Percentiles rank a stretch among this genome's conserved stretches.
phyloP scores from a whole-genome alignment of 768 basidiomycete species.

The Kwoniella dendrophila region DNA sequence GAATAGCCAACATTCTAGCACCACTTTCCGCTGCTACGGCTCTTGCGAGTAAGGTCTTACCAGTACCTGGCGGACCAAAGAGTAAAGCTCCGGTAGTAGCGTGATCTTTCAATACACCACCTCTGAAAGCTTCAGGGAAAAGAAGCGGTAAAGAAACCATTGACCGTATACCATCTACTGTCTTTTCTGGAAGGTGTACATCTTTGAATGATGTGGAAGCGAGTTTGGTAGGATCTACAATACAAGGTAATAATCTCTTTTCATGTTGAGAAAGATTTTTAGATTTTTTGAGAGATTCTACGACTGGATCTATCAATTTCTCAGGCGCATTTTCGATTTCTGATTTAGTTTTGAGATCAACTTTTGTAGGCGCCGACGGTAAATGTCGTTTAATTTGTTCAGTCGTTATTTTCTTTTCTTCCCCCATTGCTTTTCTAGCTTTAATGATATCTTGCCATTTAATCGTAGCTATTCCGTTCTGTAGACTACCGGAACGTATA shows the following conservation, averaged over 20 bases:
- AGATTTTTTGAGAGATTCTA: slow-evolving; percentile 75
- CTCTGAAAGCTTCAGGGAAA: slow-evolving; percentile 81
- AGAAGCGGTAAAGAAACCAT: slow-evolving; percentile 86
- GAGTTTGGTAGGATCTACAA: slow-evolving; percentile 74
- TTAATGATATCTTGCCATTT: slow-evolving; percentile 31
- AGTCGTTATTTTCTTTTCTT: slow-evolving; percentile 24
- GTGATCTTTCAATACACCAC: slow-evolving; percentile 87
- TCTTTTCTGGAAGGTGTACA: slow-evolving; percentile 83
- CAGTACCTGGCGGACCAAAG: slow-evolving; percentile 88
- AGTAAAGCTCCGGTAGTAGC: slow-evolving; percentile 86
- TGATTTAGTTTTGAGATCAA: slow-evolving; percentile 33
- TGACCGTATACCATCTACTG: slow-evolving; percentile 87
- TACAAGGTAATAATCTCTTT: slow-evolving; percentile 75
- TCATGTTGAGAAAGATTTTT: slow-evolving; percentile 78
- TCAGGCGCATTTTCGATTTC: slow-evolving; percentile 25
- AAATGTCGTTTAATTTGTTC: slow-evolving; percentile 27
- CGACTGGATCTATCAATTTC: slow-evolving; percentile 62
- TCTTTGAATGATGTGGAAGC: slow-evolving; percentile 73
- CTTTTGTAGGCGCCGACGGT: background rate
- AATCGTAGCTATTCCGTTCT: slow-evolving; percentile 8
- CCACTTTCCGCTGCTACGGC: slow-evolving; percentile 92
- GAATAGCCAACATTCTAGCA: slow-evolving; percentile 85
- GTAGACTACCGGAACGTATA: slow-evolving; percentile 1
- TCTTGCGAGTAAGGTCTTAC: slow-evolving; percentile 84
- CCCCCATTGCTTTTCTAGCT: slow-evolving; percentile 18